phyloP scores from a whole-genome alignment of 2,329 filamentous ascomycete species.

The Colletotrichum sp. region DNA sequence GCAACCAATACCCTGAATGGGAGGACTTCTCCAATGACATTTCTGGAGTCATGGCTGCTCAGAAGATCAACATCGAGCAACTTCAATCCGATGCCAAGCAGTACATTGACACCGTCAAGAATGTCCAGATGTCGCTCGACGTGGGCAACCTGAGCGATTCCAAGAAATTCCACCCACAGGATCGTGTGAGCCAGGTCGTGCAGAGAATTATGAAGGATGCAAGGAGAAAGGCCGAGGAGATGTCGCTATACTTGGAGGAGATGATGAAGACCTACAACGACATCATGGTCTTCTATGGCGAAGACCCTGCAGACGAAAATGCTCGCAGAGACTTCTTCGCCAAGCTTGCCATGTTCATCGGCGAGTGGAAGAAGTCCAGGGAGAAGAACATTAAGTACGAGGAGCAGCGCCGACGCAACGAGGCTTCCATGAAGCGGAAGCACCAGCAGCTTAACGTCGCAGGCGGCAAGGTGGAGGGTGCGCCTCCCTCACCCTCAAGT shows the following conservation, averaged over 20 bases:
- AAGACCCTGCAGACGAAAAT: conserved; percentile 90
- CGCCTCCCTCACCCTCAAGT: conserved; percentile 69
- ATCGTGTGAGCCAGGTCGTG: conserved; percentile 90
- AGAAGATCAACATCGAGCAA: conserved; percentile 96
- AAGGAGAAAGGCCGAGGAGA: conserved; percentile 91
- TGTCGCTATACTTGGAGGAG: conserved; percentile 91
- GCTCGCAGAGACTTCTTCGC: conserved; percentile 94
- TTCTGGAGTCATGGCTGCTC: conserved; percentile 73
- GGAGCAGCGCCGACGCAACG: conserved; percentile 83
- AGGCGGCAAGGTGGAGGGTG: conserved; percentile 39
- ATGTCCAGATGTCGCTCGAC: conserved; percentile 90
- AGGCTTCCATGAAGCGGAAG: conserved; percentile 92
- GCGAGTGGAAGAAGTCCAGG: conserved; percentile 94
- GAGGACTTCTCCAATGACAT: conserved; percentile 90
- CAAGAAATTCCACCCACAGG: conserved; percentile 97
- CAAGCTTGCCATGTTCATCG: conserved; percentile 88
- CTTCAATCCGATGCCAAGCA: conserved; percentile 84
- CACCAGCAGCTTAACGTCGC: conserved; percentile 69
- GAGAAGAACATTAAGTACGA: conserved; percentile 90
- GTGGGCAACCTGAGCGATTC: conserved; percentile 93
- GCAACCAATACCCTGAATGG: conserved; percentile 96
- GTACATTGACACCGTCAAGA: conserved; percentile 95
- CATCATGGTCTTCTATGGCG: conserved; percentile 95
- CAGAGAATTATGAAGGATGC: conserved; percentile 97
- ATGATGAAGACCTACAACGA: conserved; percentile 92